Conservation (phyloP, 1,139 yeast species). For the Meyerozyma sp. region DNA sequence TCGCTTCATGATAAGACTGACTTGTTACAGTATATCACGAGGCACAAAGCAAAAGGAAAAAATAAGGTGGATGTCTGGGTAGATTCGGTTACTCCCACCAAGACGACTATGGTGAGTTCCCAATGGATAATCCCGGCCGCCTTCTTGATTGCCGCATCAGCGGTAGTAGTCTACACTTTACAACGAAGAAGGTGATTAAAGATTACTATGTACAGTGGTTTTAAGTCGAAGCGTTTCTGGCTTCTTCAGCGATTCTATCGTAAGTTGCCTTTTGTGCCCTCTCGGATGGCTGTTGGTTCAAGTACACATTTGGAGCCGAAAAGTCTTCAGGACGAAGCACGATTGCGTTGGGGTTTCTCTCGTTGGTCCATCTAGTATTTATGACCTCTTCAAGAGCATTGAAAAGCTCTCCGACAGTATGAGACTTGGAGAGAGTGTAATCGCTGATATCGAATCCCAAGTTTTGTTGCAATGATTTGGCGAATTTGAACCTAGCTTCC, state of each 20-base stretch:
- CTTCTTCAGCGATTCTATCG: conserved; percentile 27
- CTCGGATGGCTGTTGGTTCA: conserved; percentile 37
- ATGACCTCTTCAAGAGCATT: conserved; percentile 40
- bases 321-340: conserved; percentile 39
- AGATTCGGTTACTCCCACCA: not conserved
- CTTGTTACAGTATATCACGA: not conserved
- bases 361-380: conserved; percentile 48
- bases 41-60: not conserved
- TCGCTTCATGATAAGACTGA: conserved; percentile 44
- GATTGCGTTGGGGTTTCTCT: conserved; percentile 69
- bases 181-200: not conserved
- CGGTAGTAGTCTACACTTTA: not conserved
- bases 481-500: conserved; percentile 49
- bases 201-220: not conserved
- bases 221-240: conserved; percentile 10
- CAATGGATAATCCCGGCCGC: not conserved
- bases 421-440: conserved; percentile 46
- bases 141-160: not conserved
- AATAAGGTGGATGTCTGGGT: not conserved
- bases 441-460: conserved; percentile 71
- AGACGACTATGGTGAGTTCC: not conserved
- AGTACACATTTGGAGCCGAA: conserved; percentile 42
- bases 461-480: conserved; percentile 51
- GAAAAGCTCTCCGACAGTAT: conserved; percentile 41
- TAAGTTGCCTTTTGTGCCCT: conserved; percentile 25